Conservation (phyloP, 2,329 filamentous ascomycete genomes). For the Pseudocercospora ulei region DNA sequence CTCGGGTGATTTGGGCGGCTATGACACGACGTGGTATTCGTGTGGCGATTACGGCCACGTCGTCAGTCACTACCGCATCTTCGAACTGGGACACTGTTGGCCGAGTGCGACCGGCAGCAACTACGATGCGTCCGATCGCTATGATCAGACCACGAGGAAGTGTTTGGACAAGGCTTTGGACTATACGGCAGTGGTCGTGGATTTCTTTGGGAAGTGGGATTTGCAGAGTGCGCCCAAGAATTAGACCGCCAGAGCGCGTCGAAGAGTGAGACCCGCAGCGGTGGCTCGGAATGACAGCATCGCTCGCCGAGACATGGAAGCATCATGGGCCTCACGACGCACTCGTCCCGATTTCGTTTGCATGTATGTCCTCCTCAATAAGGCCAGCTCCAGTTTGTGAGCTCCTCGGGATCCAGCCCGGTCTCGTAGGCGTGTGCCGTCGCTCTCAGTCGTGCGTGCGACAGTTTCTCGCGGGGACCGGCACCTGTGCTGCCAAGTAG, state of each 20-base stretch:
- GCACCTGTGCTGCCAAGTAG: constrained; percentile 54
- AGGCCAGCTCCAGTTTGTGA: constrained; percentile 59
- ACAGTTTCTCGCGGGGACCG: constrained; percentile 53
- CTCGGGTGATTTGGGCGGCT: constrained; percentile 26
- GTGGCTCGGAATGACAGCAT: too few relatives aligned
- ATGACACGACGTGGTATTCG: constrained; percentile 31
- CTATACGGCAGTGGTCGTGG: constrained; percentile 24
- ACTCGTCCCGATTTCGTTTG: too few relatives aligned
- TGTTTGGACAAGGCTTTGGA: constrained; percentile 22
- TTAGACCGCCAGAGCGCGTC: too few relatives aligned
- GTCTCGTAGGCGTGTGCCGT: constrained; percentile 57
- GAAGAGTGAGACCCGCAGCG: too few relatives aligned
- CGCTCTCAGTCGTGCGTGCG: constrained; percentile 55
- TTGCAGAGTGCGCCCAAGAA: constrained; percentile 21
- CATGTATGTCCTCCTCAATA: constrained; percentile 32
- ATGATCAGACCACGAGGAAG: constrained; percentile 13
- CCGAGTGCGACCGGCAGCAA: constrained; percentile 28
- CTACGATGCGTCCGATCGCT: constrained; percentile 20
- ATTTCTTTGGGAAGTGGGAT: constrained; percentile 27
- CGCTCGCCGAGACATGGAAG: too few relatives aligned
- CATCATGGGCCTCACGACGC: too few relatives aligned
- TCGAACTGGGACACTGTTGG: constrained; percentile 38
- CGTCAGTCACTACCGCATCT: constrained; percentile 37
- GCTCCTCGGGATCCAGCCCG: constrained; percentile 58
- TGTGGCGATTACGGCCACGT: constrained; percentile 30